Percentiles rank a stretch among this genome's conserved stretches.
Evolutionary conservation across 371 early-diverging fungal genomes (phyloP).

Genomic region (Choanephora cucurbitarum): DNA sequence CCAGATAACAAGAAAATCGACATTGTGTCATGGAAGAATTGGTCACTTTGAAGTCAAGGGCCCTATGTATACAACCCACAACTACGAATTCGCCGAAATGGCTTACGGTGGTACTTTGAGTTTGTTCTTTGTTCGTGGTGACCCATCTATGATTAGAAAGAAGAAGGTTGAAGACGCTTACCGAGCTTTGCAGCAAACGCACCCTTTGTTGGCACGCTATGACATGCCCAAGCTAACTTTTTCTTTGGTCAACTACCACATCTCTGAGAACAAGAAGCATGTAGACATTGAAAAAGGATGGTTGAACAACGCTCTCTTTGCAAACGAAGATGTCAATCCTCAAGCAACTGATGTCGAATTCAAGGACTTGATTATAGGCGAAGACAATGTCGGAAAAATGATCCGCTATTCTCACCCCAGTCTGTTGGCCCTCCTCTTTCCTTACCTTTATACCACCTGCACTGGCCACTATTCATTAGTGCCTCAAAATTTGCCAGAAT

Average conservation of each 20-base stretch:
- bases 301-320: slow-evolving; percentile 2
- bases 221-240: background rate
- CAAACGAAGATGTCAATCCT: slow-evolving; percentile 2
- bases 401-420: slow-evolving; percentile 4
- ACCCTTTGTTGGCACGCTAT: slow-evolving; percentile 5
- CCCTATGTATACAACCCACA: background rate
- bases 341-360: slow-evolving; percentile 3
- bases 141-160: background rate
- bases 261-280: slow-evolving; percentile 2
- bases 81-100: slow-evolving; percentile 15
- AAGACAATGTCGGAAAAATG: background rate
- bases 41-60: slow-evolving; percentile 6
- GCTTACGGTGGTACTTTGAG: slow-evolving; percentile 6
- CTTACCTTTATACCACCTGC: background rate
- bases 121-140: slow-evolving; percentile 4
- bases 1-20: slow-evolving; percentile 7
- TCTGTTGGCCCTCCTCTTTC: background rate
- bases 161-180: background rate
- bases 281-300: background rate
- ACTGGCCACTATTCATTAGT: slow-evolving; percentile 11
- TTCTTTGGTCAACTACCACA: slow-evolving; percentile 11
- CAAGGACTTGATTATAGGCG: slow-evolving; percentile 1
- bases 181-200: background rate
- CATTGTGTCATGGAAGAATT: background rate
- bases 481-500: background rate